Conservation (phyloP, 257 asterid species). For the Nicotiana sylvestris region DNA sequence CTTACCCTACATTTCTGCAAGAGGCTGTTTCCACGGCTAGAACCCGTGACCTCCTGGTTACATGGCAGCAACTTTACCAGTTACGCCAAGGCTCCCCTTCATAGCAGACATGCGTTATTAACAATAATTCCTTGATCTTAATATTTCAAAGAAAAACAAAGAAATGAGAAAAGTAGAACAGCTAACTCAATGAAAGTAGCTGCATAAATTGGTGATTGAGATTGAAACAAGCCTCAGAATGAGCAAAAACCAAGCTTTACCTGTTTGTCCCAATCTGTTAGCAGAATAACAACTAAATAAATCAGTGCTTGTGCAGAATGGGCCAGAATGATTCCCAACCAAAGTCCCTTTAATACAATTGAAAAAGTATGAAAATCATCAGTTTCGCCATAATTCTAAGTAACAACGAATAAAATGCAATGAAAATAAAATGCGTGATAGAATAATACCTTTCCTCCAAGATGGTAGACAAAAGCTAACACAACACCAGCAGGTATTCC, state of each 20-base stretch:
- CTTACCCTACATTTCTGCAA: too few species aligned
- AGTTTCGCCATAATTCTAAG: neutral
- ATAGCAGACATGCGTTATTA: neutral
- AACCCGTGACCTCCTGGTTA: too few species aligned
- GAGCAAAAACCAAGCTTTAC: slow-evolving; percentile 19
- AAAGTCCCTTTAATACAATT: slow-evolving; percentile 39
- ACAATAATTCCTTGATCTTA: neutral
- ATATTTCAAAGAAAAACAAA: neutral
- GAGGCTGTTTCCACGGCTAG: too few species aligned
- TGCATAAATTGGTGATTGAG: neutral
- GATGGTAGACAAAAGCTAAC: slow-evolving; percentile 47
- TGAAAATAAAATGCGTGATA: neutral
- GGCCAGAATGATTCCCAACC: slow-evolving; percentile 58
- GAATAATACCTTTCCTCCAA: slow-evolving; percentile 60
- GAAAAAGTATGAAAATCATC: neutral
- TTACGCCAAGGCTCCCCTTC: too few species aligned
- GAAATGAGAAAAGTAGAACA: neutral
- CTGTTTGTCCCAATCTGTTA: slow-evolving; percentile 64
- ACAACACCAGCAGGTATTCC: slow-evolving; percentile 53
- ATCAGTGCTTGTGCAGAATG: slow-evolving; percentile 46
- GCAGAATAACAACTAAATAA: slow-evolving; percentile 35
- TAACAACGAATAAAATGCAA: neutral
- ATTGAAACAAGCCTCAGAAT: neutral
- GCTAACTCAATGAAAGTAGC: neutral
- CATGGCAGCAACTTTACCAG: too few species aligned